Evolutionary conservation across 495 filamentous ascomycete species (phyloP), one percentile per base, ranked within the genome.

Genomic region (Aspergillus nidulans): DNA sequence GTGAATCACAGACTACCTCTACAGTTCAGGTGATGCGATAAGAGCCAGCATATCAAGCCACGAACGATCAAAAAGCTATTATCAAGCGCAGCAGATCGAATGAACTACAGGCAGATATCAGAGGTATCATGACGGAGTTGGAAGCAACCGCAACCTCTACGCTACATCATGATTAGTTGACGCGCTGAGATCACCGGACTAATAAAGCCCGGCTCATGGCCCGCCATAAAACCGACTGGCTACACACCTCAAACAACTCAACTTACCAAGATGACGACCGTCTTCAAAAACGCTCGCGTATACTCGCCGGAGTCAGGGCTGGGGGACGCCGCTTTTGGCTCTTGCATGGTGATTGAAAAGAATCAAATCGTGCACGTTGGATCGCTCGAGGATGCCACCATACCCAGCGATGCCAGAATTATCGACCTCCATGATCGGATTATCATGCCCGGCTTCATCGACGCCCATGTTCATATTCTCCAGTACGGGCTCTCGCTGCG

Each of bases 401-500:
- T 63, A 20, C 38, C 65, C 1, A 20, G 63, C 20, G 67, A 64
- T 13, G 67, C 74, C 1, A 58, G 39, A 4, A 36, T 66, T 2
- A 64, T 69, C 51, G 76, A 85, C 57, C 67, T 87, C 16, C 44
- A 70, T 1, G 66, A 74, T 34, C 68, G 66, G 19, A 75, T 78
- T 21, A 67, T 86, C 10, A 64, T 85, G 26, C 84, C 84, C 0
- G 82, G 83, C 21, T 87, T 87, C 59, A 79, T 87, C 44, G 84
- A 87, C 58, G 80, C 76, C 3, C 84, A 87, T 61, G 78, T 84
- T 61, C 84, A 87, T 55, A 72, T 87, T 23, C 67, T 85, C 56
- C 74, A 85, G 21, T 74, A 83, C 32, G 84, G 82, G 7, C 77
- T 81, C 30, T 77, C 84, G 0, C 73, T 85, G 18, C 75, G 73